A percentile compares a stretch with the other conserved stretches of the same genome.
Evolutionary conservation across 2,329 filamentous ascomycete genomes (phyloP).

Genomic region (Talaromyces sp.): DNA sequence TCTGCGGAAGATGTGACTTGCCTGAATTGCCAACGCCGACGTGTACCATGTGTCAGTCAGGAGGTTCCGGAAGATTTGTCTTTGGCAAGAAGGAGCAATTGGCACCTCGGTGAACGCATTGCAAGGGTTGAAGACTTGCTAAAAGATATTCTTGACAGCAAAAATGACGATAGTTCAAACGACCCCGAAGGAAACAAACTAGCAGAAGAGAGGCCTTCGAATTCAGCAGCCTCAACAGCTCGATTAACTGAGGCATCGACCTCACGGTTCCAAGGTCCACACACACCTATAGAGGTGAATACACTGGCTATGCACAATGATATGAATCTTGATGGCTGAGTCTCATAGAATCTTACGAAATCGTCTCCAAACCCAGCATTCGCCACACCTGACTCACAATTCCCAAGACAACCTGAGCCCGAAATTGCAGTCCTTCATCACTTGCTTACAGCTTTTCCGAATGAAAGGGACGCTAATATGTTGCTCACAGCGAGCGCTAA

Average conservation of each 20-base stretch:
- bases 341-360: background rate
- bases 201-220: background rate
- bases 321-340: background rate
- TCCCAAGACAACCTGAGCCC: background rate
- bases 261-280: background rate
- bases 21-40: constrained; percentile 24
- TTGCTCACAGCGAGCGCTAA: constrained; percentile 18
- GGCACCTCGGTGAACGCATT: constrained; percentile 19
- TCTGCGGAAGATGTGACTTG: constrained; percentile 18
- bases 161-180: background rate
- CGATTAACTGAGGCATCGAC: background rate
- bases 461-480: constrained; percentile 17
- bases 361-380: background rate
- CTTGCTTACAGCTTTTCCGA: constrained; percentile 18
- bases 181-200: background rate
- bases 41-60: constrained; percentile 24
- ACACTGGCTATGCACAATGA: background rate
- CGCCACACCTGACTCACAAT: background rate
- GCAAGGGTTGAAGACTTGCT: constrained; percentile 19
- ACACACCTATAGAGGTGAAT: background rate
- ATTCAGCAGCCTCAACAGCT: background rate
- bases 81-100: constrained; percentile 16
- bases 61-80: constrained; percentile 23
- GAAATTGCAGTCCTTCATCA: background rate
- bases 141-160: constrained; percentile 17